Base-by-base conservation (phyloP, 208 protist species). In the Trichomonas gallinae region DNA sequence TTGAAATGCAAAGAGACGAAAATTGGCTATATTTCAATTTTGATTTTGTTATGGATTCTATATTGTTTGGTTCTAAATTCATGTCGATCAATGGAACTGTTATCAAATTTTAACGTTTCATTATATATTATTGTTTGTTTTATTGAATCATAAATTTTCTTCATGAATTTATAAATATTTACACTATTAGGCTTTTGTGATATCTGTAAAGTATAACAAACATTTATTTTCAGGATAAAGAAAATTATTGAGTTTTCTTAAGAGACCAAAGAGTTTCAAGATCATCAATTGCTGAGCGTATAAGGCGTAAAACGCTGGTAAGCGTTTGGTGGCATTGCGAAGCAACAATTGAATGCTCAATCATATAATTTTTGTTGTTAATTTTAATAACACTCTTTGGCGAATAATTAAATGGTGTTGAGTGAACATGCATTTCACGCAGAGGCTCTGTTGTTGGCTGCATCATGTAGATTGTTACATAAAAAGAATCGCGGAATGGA, bases 401-500 rank as follows among this genome's bases (percentile, higher is more conserved):
- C 3, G 87, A 42, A 51, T 48, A 93, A 15, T 42, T 93, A 38
- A 93, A 93, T 10, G 87, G 87, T 38, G 23, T 26, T 51, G 87
- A 26, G 17, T 44, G 42, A 15, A n/a, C 45, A 51, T 93, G 87
- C 21, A 93, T 34, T 51, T 93, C 87, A 58, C 87, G 34, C 3
- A 51, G n/a, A 38, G 40, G 40, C 0, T 51, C 26, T 38, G 23
- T 42, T 51, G 87, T 93, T 51, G 42, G 13, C 36, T 93, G 15
- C 17, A 93, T 42, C 13, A 42, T 34, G 31, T 93, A 93, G 38
- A 93, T 44, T 34, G 87, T 51, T 11, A 93, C 87, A 15, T 93
- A 93, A 1, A 93, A 51, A 31, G 87, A 34, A 58, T 93, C 87
- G 38, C 87, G 87, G 44, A 93, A 93, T 58, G 87, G 87, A 93